Base-by-base conservation (phyloP, 441 rosid species). In the Populus hybrid region DNA sequence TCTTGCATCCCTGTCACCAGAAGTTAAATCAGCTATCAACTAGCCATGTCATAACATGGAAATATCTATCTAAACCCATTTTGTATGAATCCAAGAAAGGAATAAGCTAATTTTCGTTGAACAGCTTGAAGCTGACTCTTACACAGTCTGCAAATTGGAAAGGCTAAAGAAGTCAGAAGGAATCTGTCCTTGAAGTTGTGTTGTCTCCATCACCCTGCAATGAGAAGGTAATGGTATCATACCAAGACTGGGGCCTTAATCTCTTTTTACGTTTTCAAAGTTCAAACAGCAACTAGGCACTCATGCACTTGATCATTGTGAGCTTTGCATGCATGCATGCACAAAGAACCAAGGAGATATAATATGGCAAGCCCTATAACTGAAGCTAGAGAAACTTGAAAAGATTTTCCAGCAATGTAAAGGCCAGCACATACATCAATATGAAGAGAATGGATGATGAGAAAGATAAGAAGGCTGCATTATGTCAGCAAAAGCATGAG, bases 201-300 rank as follows among this genome's bases (percentile, higher is more conserved):
- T 85, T 21, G 0, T 12, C 75, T 96, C 92, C 94, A 94, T 81
- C 77, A 76, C 73, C 82, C 99, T 96, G 94, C 78, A 36, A 80
- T 33, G 67, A 10, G 75, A 24, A 80, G 56, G 8, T 18, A 59
- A 23, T 31, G 33, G 45, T 18, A 14, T 68, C n/a, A 4, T 2
- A 10, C 21, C 24, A 5, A 33, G 24, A 64, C 16, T 3, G 28
- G 12, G 29, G 2, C 9, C 29, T 31, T 11, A 31, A 31, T 42
- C n/a, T 29, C 21, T 77, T 64, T 64, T 9, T 45, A 23, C 24
- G 7, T 0, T 7, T 45, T 71, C 63, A 42, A 26, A 7, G 23
- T 1, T 18, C 40, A n/a, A 21, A 36, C 14, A 29, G 42, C 11
- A 68, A 9, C 50, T 10, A 20, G 6, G 16, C 16, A 42, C 50